Evolutionary conservation across 495 filamentous ascomycete genomes (phyloP).

Genomic region (Hypoxylon cercidicola): DNA sequence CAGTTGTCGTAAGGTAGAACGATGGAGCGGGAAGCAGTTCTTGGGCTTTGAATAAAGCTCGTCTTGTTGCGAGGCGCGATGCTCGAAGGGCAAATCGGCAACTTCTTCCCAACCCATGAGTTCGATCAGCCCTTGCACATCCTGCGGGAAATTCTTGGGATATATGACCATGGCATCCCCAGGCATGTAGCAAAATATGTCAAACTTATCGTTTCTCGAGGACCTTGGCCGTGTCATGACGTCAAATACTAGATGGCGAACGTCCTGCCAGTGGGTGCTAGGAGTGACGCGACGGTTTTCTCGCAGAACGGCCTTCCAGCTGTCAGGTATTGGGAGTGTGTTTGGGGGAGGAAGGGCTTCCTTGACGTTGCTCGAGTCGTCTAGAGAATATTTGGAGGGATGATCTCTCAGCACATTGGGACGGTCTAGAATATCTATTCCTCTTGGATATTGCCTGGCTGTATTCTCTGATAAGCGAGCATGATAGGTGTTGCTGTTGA

Average conservation of each 20-base stretch:
- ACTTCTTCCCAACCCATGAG: conserved; percentile 79
- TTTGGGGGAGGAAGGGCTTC: conserved; percentile 48
- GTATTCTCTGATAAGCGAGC: conserved; percentile 40
- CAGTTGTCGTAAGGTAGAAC: conserved; percentile 77
- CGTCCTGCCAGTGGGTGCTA: conserved; percentile 88
- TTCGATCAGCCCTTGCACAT: conserved; percentile 77
- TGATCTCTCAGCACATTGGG: conserved; percentile 49
- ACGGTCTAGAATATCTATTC: conserved; percentile 46
- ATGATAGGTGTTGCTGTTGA: conserved; percentile 24
- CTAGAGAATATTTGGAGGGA: conserved; percentile 48
- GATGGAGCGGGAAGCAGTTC: conserved; percentile 48
- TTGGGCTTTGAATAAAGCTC: conserved; percentile 37
- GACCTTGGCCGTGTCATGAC: conserved; percentile 47
- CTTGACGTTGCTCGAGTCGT: conserved; percentile 10
- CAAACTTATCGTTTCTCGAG: conserved; percentile 29
- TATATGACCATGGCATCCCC: conserved; percentile 82
- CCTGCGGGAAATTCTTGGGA: conserved; percentile 84
- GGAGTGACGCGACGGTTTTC: conserved; percentile 81
- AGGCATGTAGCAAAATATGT: conserved; percentile 60
- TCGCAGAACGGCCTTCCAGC: conserved; percentile 52
- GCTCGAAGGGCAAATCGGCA: conserved; percentile 67
- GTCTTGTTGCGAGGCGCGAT: conserved; percentile 55
- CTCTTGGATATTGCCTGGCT: conserved; percentile 22
- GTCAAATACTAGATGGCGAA: conserved; percentile 75
- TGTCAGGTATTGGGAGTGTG: conserved; percentile 66